Evolutionary conservation across 2,329 filamentous ascomycete genomes (phyloP).

Genomic region (Cladosporium sp.): DNA sequence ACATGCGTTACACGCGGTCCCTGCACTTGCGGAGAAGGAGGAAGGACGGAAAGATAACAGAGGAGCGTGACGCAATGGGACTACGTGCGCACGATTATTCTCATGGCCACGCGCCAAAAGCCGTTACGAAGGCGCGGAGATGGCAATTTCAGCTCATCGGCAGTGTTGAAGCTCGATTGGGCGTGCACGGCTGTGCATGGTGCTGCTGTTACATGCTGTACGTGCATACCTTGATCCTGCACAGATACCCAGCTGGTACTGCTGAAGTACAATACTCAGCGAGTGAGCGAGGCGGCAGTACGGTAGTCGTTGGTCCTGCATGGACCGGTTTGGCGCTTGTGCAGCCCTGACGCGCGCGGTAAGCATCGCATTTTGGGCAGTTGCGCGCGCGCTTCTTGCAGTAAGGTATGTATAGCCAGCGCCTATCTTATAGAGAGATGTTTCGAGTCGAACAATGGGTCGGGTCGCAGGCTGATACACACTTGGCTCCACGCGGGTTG

Average conservation of each 20-base stretch:
- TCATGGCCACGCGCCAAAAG: neutral
- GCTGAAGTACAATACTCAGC: neutral
- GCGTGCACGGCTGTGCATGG: neutral
- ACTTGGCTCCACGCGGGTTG: neutral
- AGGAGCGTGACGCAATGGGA: constrained; percentile 1
- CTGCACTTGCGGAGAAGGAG: neutral
- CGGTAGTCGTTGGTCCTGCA: neutral
- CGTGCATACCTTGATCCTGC: too few relatives aligned
- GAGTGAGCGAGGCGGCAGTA: neutral
- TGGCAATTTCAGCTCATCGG: constrained; percentile 3
- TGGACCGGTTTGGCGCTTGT: neutral
- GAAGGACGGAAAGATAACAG: too few relatives aligned
- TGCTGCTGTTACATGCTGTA: neutral
- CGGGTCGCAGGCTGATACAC: neutral
- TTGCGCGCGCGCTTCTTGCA: neutral
- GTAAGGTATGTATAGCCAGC: too few relatives aligned
- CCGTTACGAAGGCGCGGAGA: neutral
- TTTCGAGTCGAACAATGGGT: neutral
- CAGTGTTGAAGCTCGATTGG: neutral
- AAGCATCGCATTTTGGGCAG: neutral
- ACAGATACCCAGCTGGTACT: neutral
- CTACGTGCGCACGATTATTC: neutral
- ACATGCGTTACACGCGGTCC: neutral
- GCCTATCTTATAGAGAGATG: neutral
- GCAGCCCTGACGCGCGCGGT: constrained; percentile 1